A percentile compares a stretch with the other conserved stretches of the same genome.
phyloP scores from a whole-genome alignment of 164 flowering plant species.

The Pachysandra terminalis region DNA sequence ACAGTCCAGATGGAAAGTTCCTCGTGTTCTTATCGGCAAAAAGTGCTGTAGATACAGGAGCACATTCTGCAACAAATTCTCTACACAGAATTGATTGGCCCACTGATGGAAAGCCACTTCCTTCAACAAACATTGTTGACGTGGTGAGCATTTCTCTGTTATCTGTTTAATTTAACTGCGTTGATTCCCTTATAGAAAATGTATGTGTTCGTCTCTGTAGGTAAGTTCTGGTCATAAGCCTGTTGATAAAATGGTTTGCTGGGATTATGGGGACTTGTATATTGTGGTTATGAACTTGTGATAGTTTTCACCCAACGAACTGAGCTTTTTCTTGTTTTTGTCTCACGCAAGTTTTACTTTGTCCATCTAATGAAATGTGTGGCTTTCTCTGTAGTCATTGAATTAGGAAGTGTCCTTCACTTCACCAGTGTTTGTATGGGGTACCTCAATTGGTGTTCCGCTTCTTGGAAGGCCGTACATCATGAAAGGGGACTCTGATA shows the following conservation, averaged over 20 bases:
- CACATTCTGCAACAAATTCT: conserved; percentile 82
- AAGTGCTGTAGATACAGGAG: conserved; percentile 79
- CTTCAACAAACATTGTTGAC: conserved; percentile 47
- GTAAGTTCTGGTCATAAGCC: not conserved
- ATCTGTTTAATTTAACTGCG: not conserved
- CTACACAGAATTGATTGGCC: conserved; percentile 94
- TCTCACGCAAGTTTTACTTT: too few species aligned
- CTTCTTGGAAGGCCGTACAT: too few species aligned
- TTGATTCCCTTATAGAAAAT: not conserved
- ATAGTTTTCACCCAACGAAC: not conserved
- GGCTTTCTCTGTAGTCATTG: not conserved
- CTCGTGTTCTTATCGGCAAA: conserved; percentile 80
- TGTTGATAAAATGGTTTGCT: not conserved
- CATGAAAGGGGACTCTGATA: too few species aligned
- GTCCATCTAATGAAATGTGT: not conserved
- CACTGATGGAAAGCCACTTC: conserved; percentile 35
- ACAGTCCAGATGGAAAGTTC: conserved; percentile 85
- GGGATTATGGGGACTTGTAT: too few species aligned
- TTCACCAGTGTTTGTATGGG: too few species aligned
- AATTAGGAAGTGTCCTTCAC: not conserved
- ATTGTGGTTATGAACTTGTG: not conserved
- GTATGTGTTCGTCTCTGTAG: not conserved
- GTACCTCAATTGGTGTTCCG: too few species aligned
- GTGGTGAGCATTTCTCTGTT: conserved; percentile 51
- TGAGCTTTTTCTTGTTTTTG: not conserved